Conservation (phyloP, 2,329 filamentous ascomycete species). For the Colletotrichum sp. region DNA sequence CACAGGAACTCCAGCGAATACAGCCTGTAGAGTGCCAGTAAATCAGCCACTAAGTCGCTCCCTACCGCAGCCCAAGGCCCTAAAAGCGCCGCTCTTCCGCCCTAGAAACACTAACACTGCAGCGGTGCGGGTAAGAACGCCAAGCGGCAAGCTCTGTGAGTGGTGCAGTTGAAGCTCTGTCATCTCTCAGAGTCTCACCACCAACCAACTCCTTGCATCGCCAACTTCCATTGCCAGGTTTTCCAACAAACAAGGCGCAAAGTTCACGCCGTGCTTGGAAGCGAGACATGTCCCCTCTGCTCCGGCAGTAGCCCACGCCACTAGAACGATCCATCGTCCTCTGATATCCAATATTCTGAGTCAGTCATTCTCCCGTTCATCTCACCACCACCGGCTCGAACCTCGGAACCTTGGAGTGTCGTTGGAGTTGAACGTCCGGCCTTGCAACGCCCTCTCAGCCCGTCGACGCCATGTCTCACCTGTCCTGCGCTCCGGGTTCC, state of each 20-base stretch:
- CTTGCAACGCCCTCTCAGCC: neutral
- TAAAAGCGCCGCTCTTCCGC: neutral
- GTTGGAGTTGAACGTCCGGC: neutral
- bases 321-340: neutral
- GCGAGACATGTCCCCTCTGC: neutral
- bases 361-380: neutral
- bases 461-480: neutral
- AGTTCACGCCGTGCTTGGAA: neutral
- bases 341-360: neutral
- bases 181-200: neutral
- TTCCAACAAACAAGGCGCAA: neutral
- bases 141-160: neutral
- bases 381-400: neutral
- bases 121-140: neutral
- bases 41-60: neutral
- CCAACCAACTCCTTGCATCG: neutral
- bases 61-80: neutral
- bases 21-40: neutral
- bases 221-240: neutral
- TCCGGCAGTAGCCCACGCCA: neutral
- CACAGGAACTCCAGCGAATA: neutral
- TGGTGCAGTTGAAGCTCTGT: neutral
- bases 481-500: neutral
- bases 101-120: neutral
- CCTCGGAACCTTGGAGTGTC: neutral